Evolutionary conservation across 2,329 filamentous ascomycete genomes (phyloP).

Genomic region (Macrophomina tecta): DNA sequence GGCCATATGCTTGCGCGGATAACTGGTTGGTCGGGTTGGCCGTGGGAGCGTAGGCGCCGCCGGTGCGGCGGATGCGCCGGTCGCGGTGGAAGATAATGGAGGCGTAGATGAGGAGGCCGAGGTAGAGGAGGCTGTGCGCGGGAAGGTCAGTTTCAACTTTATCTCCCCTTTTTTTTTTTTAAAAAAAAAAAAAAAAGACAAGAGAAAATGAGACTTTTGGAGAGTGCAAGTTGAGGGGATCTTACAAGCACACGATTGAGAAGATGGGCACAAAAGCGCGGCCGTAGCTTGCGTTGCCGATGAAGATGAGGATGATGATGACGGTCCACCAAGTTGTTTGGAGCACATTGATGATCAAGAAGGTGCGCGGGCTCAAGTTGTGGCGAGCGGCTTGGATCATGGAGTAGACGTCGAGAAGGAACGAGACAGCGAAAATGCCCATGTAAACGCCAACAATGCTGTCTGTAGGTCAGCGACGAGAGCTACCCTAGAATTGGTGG

Average conservation of each 20-base stretch:
- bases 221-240: background rate
- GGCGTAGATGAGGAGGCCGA: constrained; percentile 26
- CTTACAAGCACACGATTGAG: constrained; percentile 44
- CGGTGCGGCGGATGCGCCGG: background rate
- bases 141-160: background rate
- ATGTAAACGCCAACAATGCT: constrained; percentile 42
- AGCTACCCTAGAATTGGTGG: no score
- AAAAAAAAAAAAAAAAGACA: no score
- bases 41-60: constrained; percentile 2
- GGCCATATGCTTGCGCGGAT: constrained; percentile 11
- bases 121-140: constrained; percentile 8
- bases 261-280: constrained; percentile 36
- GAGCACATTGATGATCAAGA: constrained; percentile 44
- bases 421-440: constrained; percentile 40
- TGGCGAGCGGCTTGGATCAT: constrained; percentile 44
- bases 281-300: constrained; percentile 33
- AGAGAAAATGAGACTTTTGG: no score
- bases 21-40: constrained; percentile 8
- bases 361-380: constrained; percentile 39
- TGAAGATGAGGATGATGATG: constrained; percentile 41
- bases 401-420: constrained; percentile 43
- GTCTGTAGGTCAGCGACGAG: constrained; percentile 32
- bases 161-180: no score
- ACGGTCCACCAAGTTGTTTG: constrained; percentile 45
- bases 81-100: constrained; percentile 11